phyloP scores from a whole-genome alignment of 2,329 filamentous ascomycete genomes.

The Elsinoe necatrix region DNA sequence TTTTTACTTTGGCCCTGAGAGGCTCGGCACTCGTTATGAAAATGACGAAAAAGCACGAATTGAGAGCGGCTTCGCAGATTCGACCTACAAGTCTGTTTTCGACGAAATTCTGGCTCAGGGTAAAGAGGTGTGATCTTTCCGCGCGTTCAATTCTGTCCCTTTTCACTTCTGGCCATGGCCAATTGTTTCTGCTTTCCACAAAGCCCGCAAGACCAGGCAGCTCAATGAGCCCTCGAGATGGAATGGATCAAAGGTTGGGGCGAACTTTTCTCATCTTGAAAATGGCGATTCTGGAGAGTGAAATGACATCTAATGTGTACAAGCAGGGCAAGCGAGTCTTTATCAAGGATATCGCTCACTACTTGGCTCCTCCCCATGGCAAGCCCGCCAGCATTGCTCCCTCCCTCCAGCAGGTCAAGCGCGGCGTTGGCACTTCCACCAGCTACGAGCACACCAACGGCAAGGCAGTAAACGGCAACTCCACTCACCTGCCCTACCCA shows the following conservation, averaged over 20 bases:
- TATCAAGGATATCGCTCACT: constrained; percentile 97
- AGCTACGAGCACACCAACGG: constrained; percentile 27
- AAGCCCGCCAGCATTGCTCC: constrained; percentile 64
- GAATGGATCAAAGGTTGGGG: not conserved
- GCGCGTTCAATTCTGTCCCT: constrained; percentile 13
- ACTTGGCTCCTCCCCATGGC: constrained; percentile 68
- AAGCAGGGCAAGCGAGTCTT: constrained; percentile 82
- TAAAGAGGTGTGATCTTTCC: constrained; percentile 55
- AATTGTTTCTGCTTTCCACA: constrained; percentile 20
- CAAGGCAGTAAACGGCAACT: constrained; percentile 28
- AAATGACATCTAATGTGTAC: constrained; percentile 28
- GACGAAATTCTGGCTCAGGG: constrained; percentile 64
- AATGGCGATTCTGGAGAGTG: not conserved
- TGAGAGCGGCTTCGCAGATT: constrained; percentile 57
- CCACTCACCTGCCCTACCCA: constrained; percentile 45
- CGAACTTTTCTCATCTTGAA: not conserved
- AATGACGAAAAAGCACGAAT: constrained; percentile 50
- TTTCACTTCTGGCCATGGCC: constrained; percentile 16
- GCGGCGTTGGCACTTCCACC: constrained; percentile 49
- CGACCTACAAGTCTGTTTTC: constrained; percentile 69
- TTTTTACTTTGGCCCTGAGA: constrained; percentile 91
- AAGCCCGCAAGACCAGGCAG: constrained; percentile 1
- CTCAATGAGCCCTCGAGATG: not conserved
- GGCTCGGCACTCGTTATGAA: constrained; percentile 70
- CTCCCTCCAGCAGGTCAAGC: constrained; percentile 55